Evolutionary conservation across 208 protist species (phyloP).

Genomic region (Tritrichomonas musculus): DNA sequence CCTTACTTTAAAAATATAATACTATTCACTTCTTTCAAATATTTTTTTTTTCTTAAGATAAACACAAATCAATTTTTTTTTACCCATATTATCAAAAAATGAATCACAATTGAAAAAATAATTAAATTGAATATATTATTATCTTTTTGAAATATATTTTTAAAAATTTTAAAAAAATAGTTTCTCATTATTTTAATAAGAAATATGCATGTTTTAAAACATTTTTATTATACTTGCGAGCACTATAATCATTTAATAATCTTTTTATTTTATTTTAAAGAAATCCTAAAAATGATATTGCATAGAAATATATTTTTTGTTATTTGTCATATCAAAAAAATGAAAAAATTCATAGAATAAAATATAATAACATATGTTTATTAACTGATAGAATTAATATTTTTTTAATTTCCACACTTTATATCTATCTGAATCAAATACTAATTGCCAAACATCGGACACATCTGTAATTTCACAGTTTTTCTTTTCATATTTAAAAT

Average conservation of each 20-base stretch:
- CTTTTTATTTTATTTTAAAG: background rate
- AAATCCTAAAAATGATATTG: background rate
- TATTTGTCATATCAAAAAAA: background rate
- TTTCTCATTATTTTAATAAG: background rate
- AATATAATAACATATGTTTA: background rate
- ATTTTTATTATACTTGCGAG: background rate
- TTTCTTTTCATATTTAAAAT: background rate
- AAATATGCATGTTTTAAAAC: background rate
- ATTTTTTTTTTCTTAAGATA: background rate
- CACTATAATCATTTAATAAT: background rate
- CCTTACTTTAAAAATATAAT: too few relatives aligned
- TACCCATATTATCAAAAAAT: background rate
- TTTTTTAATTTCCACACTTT: background rate
- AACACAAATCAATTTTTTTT: background rate
- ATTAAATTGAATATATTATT: background rate
- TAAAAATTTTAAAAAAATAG: background rate
- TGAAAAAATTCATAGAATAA: background rate
- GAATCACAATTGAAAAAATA: background rate
- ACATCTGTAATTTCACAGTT: background rate
- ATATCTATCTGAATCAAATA: background rate
- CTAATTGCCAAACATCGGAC: background rate
- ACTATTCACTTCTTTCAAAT: too few relatives aligned
- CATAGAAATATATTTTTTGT: background rate
- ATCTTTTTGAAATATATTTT: background rate
- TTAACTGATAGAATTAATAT: background rate